Conservation (phyloP, 1,284 basidiomycete genomes). For the Trichosporon asahii region DNA sequence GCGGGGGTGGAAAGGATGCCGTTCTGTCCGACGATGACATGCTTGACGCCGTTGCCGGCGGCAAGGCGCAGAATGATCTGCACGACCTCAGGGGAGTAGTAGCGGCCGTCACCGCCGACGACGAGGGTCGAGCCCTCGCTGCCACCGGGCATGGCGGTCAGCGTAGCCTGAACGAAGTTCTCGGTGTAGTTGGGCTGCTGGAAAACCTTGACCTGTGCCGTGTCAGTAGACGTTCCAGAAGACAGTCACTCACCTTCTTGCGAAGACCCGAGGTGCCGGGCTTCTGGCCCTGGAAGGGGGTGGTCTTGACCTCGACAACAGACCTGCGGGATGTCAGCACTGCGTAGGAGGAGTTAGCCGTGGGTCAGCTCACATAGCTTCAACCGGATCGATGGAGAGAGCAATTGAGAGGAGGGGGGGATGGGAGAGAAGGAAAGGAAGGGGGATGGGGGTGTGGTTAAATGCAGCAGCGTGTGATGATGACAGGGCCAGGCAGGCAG, state of each 20-base stretch:
- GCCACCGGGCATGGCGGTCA: constrained; percentile 81
- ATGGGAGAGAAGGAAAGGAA: constrained; percentile 3
- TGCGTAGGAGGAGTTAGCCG: not conserved
- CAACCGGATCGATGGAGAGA: not conserved
- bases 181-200: constrained; percentile 85
- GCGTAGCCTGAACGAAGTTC: constrained; percentile 95
- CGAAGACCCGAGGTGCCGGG: constrained; percentile 91
- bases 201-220: constrained; percentile 28
- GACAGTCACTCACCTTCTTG: constrained; percentile 80
- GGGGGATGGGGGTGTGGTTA: not conserved
- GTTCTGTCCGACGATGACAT: constrained; percentile 85
- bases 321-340: constrained; percentile 26
- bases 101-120: constrained; percentile 95
- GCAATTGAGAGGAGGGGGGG: constrained; percentile 1
- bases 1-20: constrained; percentile 94
- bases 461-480: not conserved
- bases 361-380: constrained; percentile 10
- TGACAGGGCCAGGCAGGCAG: not conserved
- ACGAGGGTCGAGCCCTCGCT: constrained; percentile 72
- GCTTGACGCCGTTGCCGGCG: constrained; percentile 82
- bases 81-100: constrained; percentile 78
- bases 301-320: constrained; percentile 43
- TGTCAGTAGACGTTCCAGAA: constrained; percentile 64
- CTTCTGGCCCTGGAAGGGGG: constrained; percentile 64
- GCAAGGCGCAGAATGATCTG: constrained; percentile 89